Conservation (phyloP, 1,139 yeast genomes). For the Scheffersomyces parashehatae region DNA sequence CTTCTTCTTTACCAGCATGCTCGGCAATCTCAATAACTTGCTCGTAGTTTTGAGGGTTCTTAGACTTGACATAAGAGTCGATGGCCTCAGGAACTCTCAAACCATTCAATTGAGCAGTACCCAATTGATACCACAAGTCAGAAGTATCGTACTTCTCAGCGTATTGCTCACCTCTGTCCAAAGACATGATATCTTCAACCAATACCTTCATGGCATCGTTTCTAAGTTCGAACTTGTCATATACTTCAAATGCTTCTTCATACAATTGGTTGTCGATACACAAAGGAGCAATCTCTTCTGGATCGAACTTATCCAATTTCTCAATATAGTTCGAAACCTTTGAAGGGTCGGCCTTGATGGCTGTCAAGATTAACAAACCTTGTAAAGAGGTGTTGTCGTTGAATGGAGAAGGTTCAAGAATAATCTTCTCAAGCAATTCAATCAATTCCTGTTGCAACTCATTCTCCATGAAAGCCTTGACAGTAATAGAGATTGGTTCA, state of each 20-base stretch:
- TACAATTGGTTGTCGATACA: constrained; percentile 84
- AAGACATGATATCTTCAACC: constrained; percentile 89
- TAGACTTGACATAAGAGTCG: constrained; percentile 83
- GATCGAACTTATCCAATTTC: constrained; percentile 87
- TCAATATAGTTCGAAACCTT: constrained; percentile 85
- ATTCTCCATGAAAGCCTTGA: constrained; percentile 95
- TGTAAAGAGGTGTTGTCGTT: constrained; percentile 93
- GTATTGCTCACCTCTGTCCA: constrained; percentile 91
- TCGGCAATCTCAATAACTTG: constrained; percentile 95
- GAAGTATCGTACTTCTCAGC: constrained; percentile 88
- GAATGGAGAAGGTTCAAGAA: constrained; percentile 95
- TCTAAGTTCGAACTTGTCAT: constrained; percentile 79
- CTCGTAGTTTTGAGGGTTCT: constrained; percentile 86
- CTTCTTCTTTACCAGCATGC: constrained; percentile 95
- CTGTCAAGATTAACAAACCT: constrained; percentile 88
- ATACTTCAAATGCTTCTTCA: constrained; percentile 95
- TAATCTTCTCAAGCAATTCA: constrained; percentile 92
- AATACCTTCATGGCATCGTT: constrained; percentile 84
- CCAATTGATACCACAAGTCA: constrained; percentile 92
- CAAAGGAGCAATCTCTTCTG: constrained; percentile 89
- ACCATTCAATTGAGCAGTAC: constrained; percentile 95
- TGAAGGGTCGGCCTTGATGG: constrained; percentile 90
- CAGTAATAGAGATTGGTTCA: constrained; percentile 93
- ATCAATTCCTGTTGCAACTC: constrained; percentile 91
- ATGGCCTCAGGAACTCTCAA: constrained; percentile 91